A percentile compares a stretch with the other conserved stretches of the same genome.
Conservation (phyloP, 2,329 filamentous ascomycete species). For the Monosporascus sp. region DNA sequence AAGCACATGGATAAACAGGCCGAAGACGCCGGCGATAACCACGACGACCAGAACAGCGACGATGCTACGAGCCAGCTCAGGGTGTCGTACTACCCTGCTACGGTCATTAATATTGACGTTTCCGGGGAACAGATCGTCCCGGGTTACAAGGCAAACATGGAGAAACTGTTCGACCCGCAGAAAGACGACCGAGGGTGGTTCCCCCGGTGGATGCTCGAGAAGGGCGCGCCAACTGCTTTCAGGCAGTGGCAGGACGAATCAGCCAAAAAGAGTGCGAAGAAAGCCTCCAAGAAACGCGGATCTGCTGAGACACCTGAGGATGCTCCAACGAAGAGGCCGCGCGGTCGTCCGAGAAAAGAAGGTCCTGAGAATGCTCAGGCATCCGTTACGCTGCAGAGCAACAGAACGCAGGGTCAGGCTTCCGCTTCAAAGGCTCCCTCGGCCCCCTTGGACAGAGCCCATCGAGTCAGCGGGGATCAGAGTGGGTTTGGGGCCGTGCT, state of each 20-base stretch:
- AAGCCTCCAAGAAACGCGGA: not conserved
- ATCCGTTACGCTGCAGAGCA: not conserved
- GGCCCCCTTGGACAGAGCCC: not conserved
- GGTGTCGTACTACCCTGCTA: not conserved
- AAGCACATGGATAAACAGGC: not conserved
- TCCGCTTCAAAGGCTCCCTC: not conserved
- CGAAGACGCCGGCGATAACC: not conserved
- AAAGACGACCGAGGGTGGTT: not conserved
- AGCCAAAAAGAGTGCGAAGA: not conserved
- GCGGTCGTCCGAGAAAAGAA: not conserved
- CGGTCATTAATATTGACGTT: not conserved
- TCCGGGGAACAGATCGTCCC: not conserved
- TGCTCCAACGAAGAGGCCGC: not conserved
- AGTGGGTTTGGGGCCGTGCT: too few species aligned
- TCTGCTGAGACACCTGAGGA: not conserved
- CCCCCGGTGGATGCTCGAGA: not conserved
- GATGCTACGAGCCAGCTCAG: not conserved
- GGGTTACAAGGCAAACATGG: not conserved
- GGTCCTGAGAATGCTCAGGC: not conserved
- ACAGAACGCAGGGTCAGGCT: not conserved
- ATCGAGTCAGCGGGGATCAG: not conserved
- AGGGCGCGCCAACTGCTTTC: not conserved
- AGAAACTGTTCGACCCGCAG: not conserved
- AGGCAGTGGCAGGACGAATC: not conserved
- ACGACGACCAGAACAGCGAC: not conserved